Conservation (phyloP, 257 asterid species). For the Henckelia pumila region DNA sequence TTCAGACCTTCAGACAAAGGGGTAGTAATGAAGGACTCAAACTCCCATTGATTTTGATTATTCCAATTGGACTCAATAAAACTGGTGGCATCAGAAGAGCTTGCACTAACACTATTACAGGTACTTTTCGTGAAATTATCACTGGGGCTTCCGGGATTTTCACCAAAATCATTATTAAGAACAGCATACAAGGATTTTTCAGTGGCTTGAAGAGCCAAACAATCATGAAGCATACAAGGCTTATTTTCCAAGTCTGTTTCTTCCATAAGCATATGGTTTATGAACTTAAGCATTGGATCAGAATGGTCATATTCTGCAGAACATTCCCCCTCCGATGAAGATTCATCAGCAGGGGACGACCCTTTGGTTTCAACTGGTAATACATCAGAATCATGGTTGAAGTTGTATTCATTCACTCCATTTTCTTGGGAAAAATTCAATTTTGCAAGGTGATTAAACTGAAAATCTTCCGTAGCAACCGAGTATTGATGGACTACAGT, state of each 20-base stretch:
- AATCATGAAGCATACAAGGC: slow-evolving; percentile 70
- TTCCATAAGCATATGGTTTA: slow-evolving; percentile 68
- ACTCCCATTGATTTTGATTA: not conserved
- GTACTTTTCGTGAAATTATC: slow-evolving; percentile 25
- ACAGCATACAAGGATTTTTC: slow-evolving; percentile 67
- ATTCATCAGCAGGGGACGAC: slow-evolving; percentile 13
- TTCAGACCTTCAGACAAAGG: slow-evolving; percentile 11
- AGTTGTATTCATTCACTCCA: slow-evolving; percentile 12
- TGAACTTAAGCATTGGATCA: slow-evolving; percentile 50
- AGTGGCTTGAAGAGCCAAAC: slow-evolving; percentile 68
- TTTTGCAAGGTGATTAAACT: slow-evolving; percentile 22
- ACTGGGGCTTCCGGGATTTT: slow-evolving; percentile 17
- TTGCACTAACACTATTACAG: slow-evolving; percentile 22
- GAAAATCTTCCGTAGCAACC: slow-evolving; percentile 25
- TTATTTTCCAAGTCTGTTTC: slow-evolving; percentile 62
- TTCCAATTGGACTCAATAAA: slow-evolving; percentile 23
- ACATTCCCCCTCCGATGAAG: slow-evolving; percentile 34
- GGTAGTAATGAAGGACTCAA: slow-evolving; percentile 9
- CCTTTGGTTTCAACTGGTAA: slow-evolving; percentile 1
- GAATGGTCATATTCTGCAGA: slow-evolving; percentile 40
- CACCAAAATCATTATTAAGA: slow-evolving; percentile 32
- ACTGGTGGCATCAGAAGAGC: slow-evolving; percentile 27
- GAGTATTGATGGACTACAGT: slow-evolving; percentile 32
- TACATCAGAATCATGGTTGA: not conserved
- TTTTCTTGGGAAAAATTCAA: slow-evolving; percentile 26